These are phyloP conservation scores for Trichoderma harzianum DNA, from an alignment of 2,329 filamentous ascomycete species.

Conservation along the genomic window DNA sequence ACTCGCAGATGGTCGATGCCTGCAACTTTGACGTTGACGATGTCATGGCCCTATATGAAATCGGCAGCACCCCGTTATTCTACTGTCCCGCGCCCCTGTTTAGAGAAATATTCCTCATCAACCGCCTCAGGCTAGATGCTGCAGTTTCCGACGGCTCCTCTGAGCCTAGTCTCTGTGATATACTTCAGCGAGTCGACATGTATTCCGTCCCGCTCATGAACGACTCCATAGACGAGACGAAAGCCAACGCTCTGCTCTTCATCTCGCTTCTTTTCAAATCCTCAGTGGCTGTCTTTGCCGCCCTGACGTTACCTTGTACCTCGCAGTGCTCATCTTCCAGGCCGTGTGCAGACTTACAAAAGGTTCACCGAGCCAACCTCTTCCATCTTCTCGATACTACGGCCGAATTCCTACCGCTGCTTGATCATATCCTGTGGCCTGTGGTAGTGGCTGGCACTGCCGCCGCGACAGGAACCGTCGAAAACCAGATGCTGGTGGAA, in stretches of 20 bases:
- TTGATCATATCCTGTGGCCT: constrained; percentile 14
- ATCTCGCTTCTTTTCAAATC: constrained; percentile 14
- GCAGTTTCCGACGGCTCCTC: neutral
- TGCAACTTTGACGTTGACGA: constrained; percentile 14
- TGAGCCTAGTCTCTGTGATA: neutral
- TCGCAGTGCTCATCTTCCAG: neutral
- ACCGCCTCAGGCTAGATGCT: constrained; percentile 3
- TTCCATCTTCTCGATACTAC: constrained; percentile 10
- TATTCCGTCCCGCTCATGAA: neutral
- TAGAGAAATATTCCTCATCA: constrained; percentile 15
- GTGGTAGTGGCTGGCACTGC: constrained; percentile 15
- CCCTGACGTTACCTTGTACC: neutral
- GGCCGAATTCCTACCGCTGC: neutral
- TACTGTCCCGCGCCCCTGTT: constrained; percentile 12
- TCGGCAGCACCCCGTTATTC: constrained; percentile 2
- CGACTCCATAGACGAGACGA: neutral
- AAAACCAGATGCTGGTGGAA: neutral
- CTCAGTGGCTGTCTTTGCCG: constrained; percentile 7
- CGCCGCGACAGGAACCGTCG: neutral
- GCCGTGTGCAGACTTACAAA: neutral
- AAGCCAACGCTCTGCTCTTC: neutral
- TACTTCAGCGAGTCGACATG: constrained; percentile 6
- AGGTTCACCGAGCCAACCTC: neutral
- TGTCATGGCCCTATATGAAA: constrained; percentile 10
- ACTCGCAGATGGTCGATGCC: constrained; percentile 3